Conservation (phyloP, 2,329 filamentous ascomycete genomes). For the Chalaropsis thielavioides region DNA sequence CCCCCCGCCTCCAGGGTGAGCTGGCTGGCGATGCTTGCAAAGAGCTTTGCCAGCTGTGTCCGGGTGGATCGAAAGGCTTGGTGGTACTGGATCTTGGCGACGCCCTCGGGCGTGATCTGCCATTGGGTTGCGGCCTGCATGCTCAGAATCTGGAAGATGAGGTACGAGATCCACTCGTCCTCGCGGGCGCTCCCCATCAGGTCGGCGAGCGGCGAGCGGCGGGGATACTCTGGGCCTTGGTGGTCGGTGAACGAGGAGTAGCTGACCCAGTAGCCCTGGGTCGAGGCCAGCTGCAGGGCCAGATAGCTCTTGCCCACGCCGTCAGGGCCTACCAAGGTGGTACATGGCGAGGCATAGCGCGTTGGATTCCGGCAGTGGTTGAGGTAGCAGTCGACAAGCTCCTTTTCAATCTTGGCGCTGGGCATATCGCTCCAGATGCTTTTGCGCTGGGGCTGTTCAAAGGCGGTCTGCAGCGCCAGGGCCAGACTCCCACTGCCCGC, state of each 20-base stretch:
- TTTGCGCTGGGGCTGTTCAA: slow-evolving; percentile 10
- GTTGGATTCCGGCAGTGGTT: slow-evolving; percentile 15
- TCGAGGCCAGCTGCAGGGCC: slow-evolving; percentile 9
- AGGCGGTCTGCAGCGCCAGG: slow-evolving; percentile 8
- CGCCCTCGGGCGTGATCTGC: not conserved
- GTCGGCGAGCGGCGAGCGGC: slow-evolving; percentile 13
- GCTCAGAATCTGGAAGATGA: slow-evolving; percentile 14
- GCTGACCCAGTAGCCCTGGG: slow-evolving; percentile 13
- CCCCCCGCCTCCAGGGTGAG: not conserved
- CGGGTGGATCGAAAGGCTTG: slow-evolving; percentile 6
- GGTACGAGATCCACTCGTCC: slow-evolving; percentile 14
- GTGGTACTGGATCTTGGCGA: slow-evolving; percentile 13
- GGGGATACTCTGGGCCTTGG: slow-evolving; percentile 1
- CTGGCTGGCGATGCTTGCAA: slow-evolving; percentile 10
- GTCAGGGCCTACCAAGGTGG: slow-evolving; percentile 13
- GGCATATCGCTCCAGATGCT: slow-evolving; percentile 15
- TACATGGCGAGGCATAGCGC: slow-evolving; percentile 12
- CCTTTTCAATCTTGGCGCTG: slow-evolving; percentile 6
- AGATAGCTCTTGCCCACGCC: slow-evolving; percentile 15
- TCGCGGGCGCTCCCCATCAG: slow-evolving; percentile 11
- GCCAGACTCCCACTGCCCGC: not conserved
- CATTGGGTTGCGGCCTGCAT: not conserved
- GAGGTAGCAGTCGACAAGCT: slow-evolving; percentile 4
- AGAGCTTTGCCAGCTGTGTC: slow-evolving; percentile 5
- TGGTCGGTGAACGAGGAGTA: slow-evolving; percentile 11